Conservation (phyloP, 805 yeast species). For the Spencermartinsiella europaea region DNA sequence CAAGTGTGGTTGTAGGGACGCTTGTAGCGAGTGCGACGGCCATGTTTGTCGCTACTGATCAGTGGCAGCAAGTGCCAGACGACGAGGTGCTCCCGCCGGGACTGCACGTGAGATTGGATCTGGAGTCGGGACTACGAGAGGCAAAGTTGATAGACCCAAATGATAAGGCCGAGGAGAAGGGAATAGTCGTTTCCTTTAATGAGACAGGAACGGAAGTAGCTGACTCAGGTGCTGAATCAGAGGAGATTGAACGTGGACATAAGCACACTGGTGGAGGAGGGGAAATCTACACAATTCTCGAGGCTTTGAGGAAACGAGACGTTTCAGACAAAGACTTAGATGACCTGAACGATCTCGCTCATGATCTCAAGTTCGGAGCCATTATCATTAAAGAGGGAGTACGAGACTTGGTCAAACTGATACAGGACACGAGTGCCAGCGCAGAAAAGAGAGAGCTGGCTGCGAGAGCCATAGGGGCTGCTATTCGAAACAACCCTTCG, state of each 20-base stretch:
- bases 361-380: constrained; percentile 56
- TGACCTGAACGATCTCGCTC: constrained; percentile 48
- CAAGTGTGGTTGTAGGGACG: background rate
- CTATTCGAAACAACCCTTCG: constrained; percentile 69
- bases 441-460: constrained; percentile 41
- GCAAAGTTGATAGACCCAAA: constrained; percentile 53
- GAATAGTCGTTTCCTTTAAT: constrained; percentile 1
- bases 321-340: constrained; percentile 33
- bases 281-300: background rate
- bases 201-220: constrained; percentile 3
- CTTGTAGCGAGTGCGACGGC: background rate
- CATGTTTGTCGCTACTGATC: constrained; percentile 53
- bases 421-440: constrained; percentile 15
- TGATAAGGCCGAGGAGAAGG: constrained; percentile 11
- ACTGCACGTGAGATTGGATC: constrained; percentile 64
- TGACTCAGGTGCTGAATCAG: background rate
- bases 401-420: constrained; percentile 17
- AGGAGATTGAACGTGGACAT: background rate
- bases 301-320: constrained; percentile 10
- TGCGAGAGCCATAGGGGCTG: constrained; percentile 56
- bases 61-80: constrained; percentile 65
- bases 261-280: background rate
- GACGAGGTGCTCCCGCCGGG: constrained; percentile 83
- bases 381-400: constrained; percentile 35
- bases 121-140: constrained; percentile 64